phyloP scores from a whole-genome alignment of 2,329 filamentous ascomycete genomes.

The Dactylonectria estremocensis region DNA sequence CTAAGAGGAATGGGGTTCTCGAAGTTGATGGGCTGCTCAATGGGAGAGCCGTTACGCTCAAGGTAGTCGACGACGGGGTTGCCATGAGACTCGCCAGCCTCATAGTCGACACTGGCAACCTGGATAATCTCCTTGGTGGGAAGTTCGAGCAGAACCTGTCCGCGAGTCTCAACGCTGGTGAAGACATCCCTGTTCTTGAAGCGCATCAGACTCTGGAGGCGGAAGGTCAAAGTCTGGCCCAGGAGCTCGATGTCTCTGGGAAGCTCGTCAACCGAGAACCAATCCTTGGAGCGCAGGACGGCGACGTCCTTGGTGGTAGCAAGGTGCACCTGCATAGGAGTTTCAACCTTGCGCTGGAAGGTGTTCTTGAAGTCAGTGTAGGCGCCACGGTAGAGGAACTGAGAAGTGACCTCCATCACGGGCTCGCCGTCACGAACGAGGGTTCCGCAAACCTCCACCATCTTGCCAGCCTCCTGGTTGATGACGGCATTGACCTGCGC shows the following conservation, averaged over 20 bases:
- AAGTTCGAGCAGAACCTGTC: slow-evolving; percentile 93
- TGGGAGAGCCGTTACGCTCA: slow-evolving; percentile 88
- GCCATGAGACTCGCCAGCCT: slow-evolving; percentile 90
- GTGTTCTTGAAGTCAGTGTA: slow-evolving; percentile 98
- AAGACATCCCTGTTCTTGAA: slow-evolving; percentile 97
- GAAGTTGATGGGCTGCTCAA: slow-evolving; percentile 97
- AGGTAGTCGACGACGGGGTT: slow-evolving; percentile 99
- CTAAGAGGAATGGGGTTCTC: slow-evolving; percentile 97
- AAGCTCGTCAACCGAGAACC: slow-evolving; percentile 87
- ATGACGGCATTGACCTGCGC: slow-evolving; percentile 98
- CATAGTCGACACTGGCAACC: slow-evolving; percentile 97
- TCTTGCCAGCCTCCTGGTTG: slow-evolving; percentile 98
- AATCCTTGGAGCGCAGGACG: slow-evolving; percentile 95
- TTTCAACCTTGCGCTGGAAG: slow-evolving; percentile 97
- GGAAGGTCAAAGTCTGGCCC: slow-evolving; percentile 95
- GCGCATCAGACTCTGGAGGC: slow-evolving; percentile 89
- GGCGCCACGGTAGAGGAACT: slow-evolving; percentile 94
- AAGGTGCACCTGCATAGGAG: slow-evolving; percentile 92
- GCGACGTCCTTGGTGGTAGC: slow-evolving; percentile 92
- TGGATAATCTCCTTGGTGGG: slow-evolving; percentile 98
- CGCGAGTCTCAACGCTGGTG: slow-evolving; percentile 91
- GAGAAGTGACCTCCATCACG: slow-evolving; percentile 98
- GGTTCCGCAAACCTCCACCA: slow-evolving; percentile 99
- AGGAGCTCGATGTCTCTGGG: slow-evolving; percentile 85
- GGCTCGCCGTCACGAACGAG: slow-evolving; percentile 86